Evolutionary conservation across 2,329 filamentous ascomycete genomes (phyloP).

Genomic region (Beauveria medogensis): DNA sequence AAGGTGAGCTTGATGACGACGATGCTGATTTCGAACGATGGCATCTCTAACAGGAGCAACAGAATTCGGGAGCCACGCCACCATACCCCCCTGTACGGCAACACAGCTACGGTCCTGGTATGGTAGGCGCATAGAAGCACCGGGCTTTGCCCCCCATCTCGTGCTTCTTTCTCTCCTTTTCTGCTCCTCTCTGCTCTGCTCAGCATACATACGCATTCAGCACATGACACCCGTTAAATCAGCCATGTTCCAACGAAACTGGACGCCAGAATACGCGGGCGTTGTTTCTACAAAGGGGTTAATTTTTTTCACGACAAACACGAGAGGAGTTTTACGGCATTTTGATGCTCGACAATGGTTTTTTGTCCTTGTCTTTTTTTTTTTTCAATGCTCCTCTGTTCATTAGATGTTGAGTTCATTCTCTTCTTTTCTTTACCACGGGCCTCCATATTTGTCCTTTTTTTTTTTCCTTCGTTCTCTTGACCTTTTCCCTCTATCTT

Average conservation of each 20-base stretch:
- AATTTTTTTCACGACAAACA: slow-evolving; percentile 19
- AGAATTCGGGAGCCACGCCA: slow-evolving; percentile 40
- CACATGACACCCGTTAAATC: neutral
- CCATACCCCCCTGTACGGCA: slow-evolving; percentile 38
- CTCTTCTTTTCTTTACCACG: neutral
- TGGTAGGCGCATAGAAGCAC: slow-evolving; percentile 44
- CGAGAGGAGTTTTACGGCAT: slow-evolving; percentile 13
- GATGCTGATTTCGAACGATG: too few species aligned
- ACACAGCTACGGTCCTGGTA: slow-evolving; percentile 49
- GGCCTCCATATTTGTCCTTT: neutral
- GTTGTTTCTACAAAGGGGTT: slow-evolving; percentile 21
- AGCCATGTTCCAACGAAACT: neutral
- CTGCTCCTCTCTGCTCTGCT: neutral
- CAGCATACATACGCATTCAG: neutral
- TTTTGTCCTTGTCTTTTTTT: neutral
- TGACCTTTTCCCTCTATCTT: neutral
- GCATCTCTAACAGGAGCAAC: slow-evolving; percentile 12
- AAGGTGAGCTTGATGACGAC: slow-evolving; percentile 39
- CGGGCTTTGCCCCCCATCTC: neutral
- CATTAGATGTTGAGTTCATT: too few species aligned
- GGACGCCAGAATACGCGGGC: neutral
- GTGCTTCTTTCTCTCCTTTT: neutral
- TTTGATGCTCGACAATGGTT: neutral
- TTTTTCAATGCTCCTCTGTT: neutral
- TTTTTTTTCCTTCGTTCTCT: neutral